A percentile compares a stretch with the other conserved stretches of the same genome.
phyloP scores from a whole-genome alignment of 208 protist species.

The Acanthamoeba triangularis region DNA sequence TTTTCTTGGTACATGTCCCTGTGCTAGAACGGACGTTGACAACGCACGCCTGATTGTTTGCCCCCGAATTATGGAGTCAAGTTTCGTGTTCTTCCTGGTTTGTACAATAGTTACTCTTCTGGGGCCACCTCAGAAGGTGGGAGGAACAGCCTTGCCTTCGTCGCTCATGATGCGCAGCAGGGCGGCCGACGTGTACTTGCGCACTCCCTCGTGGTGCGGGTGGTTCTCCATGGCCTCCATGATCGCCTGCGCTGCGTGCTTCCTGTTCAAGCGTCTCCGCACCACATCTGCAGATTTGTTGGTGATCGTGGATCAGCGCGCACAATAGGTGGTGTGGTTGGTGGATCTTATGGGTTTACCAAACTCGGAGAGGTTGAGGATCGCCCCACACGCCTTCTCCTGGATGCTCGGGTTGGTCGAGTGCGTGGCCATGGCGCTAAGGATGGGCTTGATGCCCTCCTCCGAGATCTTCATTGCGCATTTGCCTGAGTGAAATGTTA shows the following conservation, averaged over 20 bases:
- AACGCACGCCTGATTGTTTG: too few relatives aligned
- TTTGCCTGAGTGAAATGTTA: too few relatives aligned
- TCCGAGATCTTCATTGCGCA: constrained; percentile 41
- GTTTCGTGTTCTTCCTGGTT: too few relatives aligned
- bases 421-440: neutral
- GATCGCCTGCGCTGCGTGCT: constrained; percentile 10
- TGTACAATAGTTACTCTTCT: too few relatives aligned
- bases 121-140: too few relatives aligned
- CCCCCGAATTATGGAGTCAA: too few relatives aligned
- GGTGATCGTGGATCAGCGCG: neutral
- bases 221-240: constrained; percentile 65
- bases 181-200: constrained; percentile 50
- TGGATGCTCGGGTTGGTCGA: neutral
- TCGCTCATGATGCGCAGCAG: constrained; percentile 65
- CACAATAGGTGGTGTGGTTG: neutral
- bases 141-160: constrained; percentile 21
- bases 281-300: neutral
- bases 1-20: too few relatives aligned
- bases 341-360: neutral
- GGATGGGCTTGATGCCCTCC: neutral
- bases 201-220: constrained; percentile 34
- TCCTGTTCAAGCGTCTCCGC: constrained; percentile 5
- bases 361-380: constrained; percentile 57
- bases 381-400: constrained; percentile 33
- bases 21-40: too few relatives aligned